Percentiles rank a stretch among this genome's conserved stretches.
phyloP scores from a whole-genome alignment of 164 flowering plant genomes.

The Vitis cinerea region DNA sequence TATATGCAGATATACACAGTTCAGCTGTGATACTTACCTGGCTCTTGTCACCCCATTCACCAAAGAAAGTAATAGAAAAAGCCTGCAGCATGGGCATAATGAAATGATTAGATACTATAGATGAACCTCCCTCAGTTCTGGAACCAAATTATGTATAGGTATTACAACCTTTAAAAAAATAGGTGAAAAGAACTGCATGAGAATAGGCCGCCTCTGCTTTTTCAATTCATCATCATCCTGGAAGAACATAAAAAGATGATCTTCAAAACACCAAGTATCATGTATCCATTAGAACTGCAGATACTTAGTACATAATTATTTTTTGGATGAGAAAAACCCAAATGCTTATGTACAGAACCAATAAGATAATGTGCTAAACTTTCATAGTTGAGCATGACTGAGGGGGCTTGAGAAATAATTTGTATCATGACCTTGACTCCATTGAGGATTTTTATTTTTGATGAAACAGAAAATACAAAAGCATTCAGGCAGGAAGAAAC shows the following conservation, averaged over 20 bases:
- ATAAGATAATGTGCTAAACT: background rate
- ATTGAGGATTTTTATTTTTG: background rate
- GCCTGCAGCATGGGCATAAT: conserved; percentile 54
- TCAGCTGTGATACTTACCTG: conserved; percentile 54
- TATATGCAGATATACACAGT: background rate
- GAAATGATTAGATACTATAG: background rate
- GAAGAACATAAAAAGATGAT: conserved; percentile 13
- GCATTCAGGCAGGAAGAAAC: too few relatives aligned
- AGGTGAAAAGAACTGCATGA: conserved; percentile 83
- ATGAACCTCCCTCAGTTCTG: background rate
- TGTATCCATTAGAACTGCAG: background rate
- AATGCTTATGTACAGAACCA: background rate
- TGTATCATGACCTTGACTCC: background rate
- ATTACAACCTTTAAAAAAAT: conserved; percentile 77
- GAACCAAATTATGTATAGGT: background rate
- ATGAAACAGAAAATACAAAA: too few relatives aligned
- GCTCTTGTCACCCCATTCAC: conserved; percentile 99
- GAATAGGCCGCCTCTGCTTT: conserved; percentile 65
- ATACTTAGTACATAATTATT: too few relatives aligned
- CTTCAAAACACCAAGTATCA: background rate
- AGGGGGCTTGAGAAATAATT: background rate
- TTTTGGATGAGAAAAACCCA: too few relatives aligned
- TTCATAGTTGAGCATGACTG: background rate
- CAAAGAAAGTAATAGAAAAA: conserved; percentile 94
- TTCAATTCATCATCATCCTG: conserved; percentile 82